Base-by-base conservation (phyloP, 2,329 filamentous ascomycete genomes). In the Coleophoma eucalyptorum region DNA sequence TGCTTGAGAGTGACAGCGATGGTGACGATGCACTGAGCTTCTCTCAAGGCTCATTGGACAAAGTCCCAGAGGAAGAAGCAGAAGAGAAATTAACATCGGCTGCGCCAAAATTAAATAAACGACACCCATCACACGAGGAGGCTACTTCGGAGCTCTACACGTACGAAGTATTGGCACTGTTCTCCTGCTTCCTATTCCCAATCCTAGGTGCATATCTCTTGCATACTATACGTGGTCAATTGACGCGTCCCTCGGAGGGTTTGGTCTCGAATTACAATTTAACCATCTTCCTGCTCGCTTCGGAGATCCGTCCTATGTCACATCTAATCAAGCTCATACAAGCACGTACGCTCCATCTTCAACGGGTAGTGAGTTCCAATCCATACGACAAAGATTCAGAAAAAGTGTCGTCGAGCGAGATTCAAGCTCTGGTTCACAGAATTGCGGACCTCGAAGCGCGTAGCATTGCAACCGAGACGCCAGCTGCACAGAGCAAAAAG, bases 181-280 rank as follows among this genome's bases (percentile, higher is more conserved):
- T 82, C 0, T 84, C 86, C 6, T 97, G 91, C 67, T 95, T 97
- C 62, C 54, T 87, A 26, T 86, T 89, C 31, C 93, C 93, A 0
- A 63, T 90, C 0, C 65, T 90, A 4, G 89, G 89, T n/a, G 89
- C 92, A 26, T 94, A 87, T 69, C 73, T 97, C 37, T 76, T 97
- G 11, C 92, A 97, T 65, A 74, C 82, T 18, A 88, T 97, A 52
- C 83, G 93, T 46, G 80, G 79, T 8, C 90, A 93, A 61, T 80
- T 97, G 16, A 92, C 88, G 20, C 79, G 89, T 2, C 89, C 89
- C 0, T 91, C 90, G 0, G 91, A 95, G 66, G 89, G 89, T 1
- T 75, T 97, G 11, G 86, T 97, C 6, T 96, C 90, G 4, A 89
- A 96, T 67, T 95, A 93, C 71, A 97, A 97, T 67, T 76, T 97